Evolutionary conservation across 129 eudicot genomes (phyloP), one percentile per base, ranked within the genome.

Genomic region (Centaurea solstitialis): DNA sequence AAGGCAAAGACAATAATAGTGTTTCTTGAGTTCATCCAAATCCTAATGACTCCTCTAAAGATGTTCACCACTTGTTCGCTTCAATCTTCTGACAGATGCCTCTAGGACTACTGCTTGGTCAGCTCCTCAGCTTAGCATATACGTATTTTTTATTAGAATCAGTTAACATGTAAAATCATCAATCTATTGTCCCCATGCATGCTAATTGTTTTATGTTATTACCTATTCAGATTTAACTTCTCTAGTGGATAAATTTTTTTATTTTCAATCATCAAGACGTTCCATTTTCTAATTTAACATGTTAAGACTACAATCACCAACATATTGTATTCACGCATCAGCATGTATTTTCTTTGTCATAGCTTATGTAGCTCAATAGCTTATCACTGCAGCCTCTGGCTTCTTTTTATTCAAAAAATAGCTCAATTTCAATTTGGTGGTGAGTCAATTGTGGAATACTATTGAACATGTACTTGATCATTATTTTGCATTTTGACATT

Each of bases 101-200:
- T 64, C 68, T 64, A 22, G 28, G 57, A 47, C 67, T 79, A 47
- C 76, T 68, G 20, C 53, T 68, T 43, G 22, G 6, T 45, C 53
- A 43, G 35, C 18, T 18, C 65, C 43, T 43, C 67, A 24, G 47
- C 35, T 26, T 47, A 35, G 21, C 75, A 69, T 68, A 78, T 26
- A 22, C 68, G 68, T 41, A 78, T 45, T 45, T 23, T 28, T 38
- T 7, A 69, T 22, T 17, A 57, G 17, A 45, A 41, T 35, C 83
- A 80, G 73, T 80, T 17, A 39, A 17, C 28, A 35, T 72, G 65
- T 80, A 23, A 80, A 40, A 41, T 17, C 78, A 41, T 24, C 70
- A 69, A 72, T 39, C 33, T 37, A 61, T 24, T 17, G 23, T n/a
- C n/a, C 65, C 65, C 22, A 57, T 59, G n/a, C 6, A n/a, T 75